Percentiles rank a stretch among this genome's conserved stretches.
phyloP scores from a whole-genome alignment of 1,139 yeast genomes.

The Saccharomycopsis hybrid region DNA sequence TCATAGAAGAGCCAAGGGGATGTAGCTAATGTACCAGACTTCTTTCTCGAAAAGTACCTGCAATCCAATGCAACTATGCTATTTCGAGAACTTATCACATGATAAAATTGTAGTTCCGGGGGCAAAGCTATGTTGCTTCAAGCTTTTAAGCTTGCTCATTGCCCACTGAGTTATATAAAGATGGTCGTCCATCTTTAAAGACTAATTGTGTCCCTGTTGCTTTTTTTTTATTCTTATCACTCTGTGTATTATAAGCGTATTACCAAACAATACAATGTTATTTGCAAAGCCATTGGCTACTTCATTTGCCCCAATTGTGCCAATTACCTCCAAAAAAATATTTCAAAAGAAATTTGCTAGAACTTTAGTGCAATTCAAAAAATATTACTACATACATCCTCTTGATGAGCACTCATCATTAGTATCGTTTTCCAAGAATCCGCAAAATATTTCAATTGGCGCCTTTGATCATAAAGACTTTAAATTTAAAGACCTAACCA shows the following conservation, averaged over 20 bases:
- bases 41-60: too few species aligned
- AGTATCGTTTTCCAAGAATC: constrained; percentile 33
- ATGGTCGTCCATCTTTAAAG: neutral
- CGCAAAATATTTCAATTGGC: constrained; percentile 30
- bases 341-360: neutral
- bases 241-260: too few species aligned
- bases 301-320: too few species aligned
- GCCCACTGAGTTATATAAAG: too few species aligned
- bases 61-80: too few species aligned
- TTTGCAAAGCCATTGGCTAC: neutral
- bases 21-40: too few species aligned
- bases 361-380: neutral
- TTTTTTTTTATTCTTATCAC: neutral
- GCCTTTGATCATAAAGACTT: constrained; percentile 22
- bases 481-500: constrained; percentile 18
- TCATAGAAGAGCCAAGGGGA: too few species aligned
- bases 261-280: too few species aligned
- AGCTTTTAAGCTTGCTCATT: too few species aligned
- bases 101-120: too few species aligned
- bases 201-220: neutral
- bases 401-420: constrained; percentile 1
- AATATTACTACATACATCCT: constrained; percentile 12
- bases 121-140: too few species aligned
- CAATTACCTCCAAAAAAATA: neutral
- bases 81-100: too few species aligned